phyloP scores from a whole-genome alignment of 495 filamentous ascomycete species.

The Friedmanniomyces endolithicus region DNA sequence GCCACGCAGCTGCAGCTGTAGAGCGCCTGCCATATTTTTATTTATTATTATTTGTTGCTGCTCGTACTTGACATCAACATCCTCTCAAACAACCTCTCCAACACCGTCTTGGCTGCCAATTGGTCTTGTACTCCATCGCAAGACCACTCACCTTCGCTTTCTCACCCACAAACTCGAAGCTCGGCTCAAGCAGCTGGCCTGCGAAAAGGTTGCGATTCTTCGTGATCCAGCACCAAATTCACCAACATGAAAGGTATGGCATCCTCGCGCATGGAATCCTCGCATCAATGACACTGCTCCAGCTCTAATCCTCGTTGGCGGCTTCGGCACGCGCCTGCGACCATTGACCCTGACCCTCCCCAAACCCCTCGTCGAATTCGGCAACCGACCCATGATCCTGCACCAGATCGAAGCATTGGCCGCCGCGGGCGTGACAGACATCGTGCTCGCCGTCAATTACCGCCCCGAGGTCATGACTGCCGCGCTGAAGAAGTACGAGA shows the following conservation, averaged over 20 bases:
- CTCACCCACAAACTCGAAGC: not conserved
- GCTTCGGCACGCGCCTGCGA: constrained; percentile 95
- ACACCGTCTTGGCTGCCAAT: not conserved
- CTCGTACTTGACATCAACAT: no score
- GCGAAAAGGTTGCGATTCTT: constrained; percentile 1
- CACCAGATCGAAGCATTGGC: constrained; percentile 95
- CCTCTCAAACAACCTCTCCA: not conserved
- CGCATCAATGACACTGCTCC: constrained; percentile 6
- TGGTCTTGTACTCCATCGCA: constrained; percentile 25
- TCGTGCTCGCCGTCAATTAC: constrained; percentile 97
- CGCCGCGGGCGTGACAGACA: constrained; percentile 91
- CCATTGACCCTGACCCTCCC: constrained; percentile 94
- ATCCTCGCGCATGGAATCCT: not conserved
- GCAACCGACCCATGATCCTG: constrained; percentile 96
- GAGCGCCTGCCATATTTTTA: no score
- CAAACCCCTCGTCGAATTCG: constrained; percentile 96
- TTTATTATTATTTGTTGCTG: no score
- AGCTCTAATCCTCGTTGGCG: constrained; percentile 99
- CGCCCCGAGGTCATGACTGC: constrained; percentile 88
- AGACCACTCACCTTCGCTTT: constrained; percentile 18
- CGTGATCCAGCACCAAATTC: not conserved
- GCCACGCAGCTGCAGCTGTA: not conserved
- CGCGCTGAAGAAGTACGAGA: constrained; percentile 77
- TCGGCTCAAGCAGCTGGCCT: constrained; percentile 4
- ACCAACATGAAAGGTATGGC: constrained; percentile 21